phyloP scores from a whole-genome alignment of 1,284 basidiomycete species.

The Apiotrichum akiyoshidainum region DNA sequence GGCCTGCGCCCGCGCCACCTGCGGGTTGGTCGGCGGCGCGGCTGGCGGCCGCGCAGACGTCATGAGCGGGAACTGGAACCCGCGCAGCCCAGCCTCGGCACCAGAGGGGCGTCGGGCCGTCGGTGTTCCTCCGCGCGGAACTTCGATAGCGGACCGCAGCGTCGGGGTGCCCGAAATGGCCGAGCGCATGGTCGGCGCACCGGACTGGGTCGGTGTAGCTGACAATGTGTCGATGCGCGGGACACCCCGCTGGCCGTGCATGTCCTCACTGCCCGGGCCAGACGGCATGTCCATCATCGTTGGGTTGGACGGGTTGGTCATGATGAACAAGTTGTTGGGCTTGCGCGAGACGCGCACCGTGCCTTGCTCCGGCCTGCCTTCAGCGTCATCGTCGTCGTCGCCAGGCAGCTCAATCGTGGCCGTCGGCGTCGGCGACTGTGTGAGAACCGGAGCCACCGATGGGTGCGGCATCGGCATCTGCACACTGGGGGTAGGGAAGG shows the following conservation, averaged over 20 bases:
- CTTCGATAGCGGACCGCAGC: conserved; percentile 8
- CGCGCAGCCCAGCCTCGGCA: conserved; percentile 37
- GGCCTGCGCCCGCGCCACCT: conserved; percentile 16
- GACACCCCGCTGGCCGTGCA: background rate
- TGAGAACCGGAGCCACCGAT: background rate
- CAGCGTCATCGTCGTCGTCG: conserved; percentile 7
- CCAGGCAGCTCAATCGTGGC: conserved; percentile 4
- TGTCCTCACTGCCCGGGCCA: background rate
- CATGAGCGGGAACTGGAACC: conserved; percentile 47
- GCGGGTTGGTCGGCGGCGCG: conserved; percentile 1
- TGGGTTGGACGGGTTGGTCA: conserved; percentile 23
- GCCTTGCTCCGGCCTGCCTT: conserved; percentile 2
- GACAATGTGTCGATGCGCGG: conserved; percentile 30
- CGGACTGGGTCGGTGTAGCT: conserved; percentile 26
- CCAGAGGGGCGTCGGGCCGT: conserved; percentile 28
- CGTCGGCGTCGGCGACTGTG: background rate
- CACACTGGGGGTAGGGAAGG: conserved; percentile 17
- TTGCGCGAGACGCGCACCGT: conserved; percentile 20
- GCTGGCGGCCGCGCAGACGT: conserved; percentile 15
- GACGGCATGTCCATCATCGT: conserved; percentile 1
- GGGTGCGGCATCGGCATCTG: conserved; percentile 3
- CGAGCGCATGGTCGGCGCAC: conserved; percentile 1
- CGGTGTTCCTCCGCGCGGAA: conserved; percentile 10
- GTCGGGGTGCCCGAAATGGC: conserved; percentile 15
- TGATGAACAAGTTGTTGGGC: conserved; percentile 20